Conservation (phyloP, 2,329 filamentous ascomycete genomes). For the Blumeria graminis region DNA sequence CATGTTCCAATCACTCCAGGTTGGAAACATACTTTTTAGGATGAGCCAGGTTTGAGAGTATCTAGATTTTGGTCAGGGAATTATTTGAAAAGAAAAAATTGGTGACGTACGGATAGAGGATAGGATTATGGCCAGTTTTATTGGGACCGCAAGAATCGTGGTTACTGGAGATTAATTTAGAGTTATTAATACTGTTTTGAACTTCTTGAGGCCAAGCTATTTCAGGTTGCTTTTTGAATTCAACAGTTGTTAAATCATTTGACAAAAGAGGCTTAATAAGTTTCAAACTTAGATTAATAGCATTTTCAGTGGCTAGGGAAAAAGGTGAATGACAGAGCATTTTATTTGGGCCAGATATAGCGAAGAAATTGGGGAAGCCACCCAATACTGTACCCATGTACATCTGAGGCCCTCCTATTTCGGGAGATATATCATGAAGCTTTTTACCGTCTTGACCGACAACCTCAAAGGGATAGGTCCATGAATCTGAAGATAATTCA, state of each 20-base stretch:
- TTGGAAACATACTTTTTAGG: slow-evolving; percentile 25
- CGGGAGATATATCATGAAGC: slow-evolving; percentile 27
- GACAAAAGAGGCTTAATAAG: slow-evolving; percentile 18
- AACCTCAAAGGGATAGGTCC: slow-evolving; percentile 28
- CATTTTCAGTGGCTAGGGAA: slow-evolving; percentile 11
- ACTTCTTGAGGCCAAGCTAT: slow-evolving; percentile 27
- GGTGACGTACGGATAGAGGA: slow-evolving; percentile 19
- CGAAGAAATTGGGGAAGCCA: slow-evolving; percentile 14
- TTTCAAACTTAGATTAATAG: slow-evolving; percentile 12
- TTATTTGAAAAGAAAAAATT: neutral
- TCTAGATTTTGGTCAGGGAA: slow-evolving; percentile 12
- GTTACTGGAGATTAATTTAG: slow-evolving; percentile 23
- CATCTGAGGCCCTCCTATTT: slow-evolving; percentile 29
- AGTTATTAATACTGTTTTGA: slow-evolving; percentile 26
- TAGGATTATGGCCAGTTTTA: slow-evolving; percentile 24
- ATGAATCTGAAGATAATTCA: slow-evolving; percentile 29
- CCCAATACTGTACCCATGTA: slow-evolving; percentile 19
- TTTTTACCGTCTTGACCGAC: slow-evolving; percentile 22
- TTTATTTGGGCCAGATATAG: slow-evolving; percentile 13
- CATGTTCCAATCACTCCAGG: slow-evolving; percentile 28
- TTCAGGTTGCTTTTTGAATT: slow-evolving; percentile 21
- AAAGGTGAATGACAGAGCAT: slow-evolving; percentile 10
- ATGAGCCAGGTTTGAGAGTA: slow-evolving; percentile 27
- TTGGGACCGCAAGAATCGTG: slow-evolving; percentile 14
- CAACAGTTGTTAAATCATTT: slow-evolving; percentile 22